Percentiles rank a stretch among this genome's conserved stretches.
Conservation (phyloP, 352 stramenopile species). For the Phytophthora niederhauseri region DNA sequence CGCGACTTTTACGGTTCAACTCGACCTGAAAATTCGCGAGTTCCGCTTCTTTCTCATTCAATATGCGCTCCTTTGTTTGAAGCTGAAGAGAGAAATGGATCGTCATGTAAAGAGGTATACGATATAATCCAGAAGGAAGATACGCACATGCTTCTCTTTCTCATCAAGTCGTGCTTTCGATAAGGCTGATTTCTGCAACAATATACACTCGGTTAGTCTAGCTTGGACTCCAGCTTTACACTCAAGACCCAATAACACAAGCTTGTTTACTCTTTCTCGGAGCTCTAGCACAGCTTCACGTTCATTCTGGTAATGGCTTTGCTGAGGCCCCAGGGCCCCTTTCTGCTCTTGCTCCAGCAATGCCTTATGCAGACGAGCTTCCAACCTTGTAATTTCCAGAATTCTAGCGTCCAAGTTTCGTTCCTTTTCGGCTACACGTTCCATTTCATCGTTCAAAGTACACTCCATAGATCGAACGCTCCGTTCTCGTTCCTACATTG, state of each 20-base stretch:
- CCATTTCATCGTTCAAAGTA: conserved; percentile 40
- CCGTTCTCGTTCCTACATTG: conserved; percentile 41
- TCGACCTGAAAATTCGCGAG: conserved; percentile 29
- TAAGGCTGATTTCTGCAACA: conserved; percentile 28
- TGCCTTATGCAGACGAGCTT: conserved; percentile 52
- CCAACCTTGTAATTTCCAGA: conserved; percentile 46
- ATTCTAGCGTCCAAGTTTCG: conserved; percentile 42
- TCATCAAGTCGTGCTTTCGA: conserved; percentile 21
- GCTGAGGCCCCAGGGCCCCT: conserved; percentile 1
- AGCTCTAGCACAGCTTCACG: conserved; percentile 30
- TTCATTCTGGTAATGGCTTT: conserved; percentile 21
- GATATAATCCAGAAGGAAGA: too few relatives aligned
- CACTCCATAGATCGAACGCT: conserved; percentile 37
- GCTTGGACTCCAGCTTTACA: too few relatives aligned
- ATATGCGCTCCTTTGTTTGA: conserved; percentile 47
- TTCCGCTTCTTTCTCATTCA: conserved; percentile 48
- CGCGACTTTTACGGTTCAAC: conserved; percentile 22
- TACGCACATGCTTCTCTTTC: conserved; percentile 43
- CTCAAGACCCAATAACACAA: too few relatives aligned
- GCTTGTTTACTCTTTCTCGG: conserved; percentile 50
- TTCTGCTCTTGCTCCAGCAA: conserved; percentile 26
- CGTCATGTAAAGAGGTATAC: too few relatives aligned
- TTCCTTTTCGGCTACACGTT: conserved; percentile 43
- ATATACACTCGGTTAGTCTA: not conserved
- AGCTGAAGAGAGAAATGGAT: conserved; percentile 25